Conservation (phyloP, 129 eudicot genomes). For the Pseudognaphalium luteoalbum region DNA sequence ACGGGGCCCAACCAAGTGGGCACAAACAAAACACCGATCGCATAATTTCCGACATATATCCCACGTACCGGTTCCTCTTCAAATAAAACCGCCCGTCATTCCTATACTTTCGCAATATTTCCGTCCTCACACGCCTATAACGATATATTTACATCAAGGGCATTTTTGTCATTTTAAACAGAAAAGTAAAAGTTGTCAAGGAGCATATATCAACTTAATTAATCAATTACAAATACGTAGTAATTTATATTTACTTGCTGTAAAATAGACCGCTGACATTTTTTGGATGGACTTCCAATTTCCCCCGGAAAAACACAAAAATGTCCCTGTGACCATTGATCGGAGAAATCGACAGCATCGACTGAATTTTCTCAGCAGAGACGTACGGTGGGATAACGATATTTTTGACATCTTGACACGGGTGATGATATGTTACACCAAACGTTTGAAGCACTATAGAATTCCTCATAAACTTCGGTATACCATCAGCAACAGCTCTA, state of each 20-base stretch:
- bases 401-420: conserved; percentile 73
- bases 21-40: conserved; percentile 81
- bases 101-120: conserved; percentile 55
- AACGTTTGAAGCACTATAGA: conserved; percentile 79
- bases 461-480: conserved; percentile 64
- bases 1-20: conserved; percentile 97
- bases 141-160: neutral
- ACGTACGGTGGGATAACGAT: conserved; percentile 82
- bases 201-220: too few species aligned
- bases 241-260: conserved; percentile 59
- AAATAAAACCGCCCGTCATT: conserved; percentile 67
- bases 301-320: conserved; percentile 80
- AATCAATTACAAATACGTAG: too few species aligned
- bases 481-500: conserved; percentile 68
- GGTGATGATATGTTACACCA: conserved; percentile 70
- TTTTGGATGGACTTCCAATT: conserved; percentile 90
- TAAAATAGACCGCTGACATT: conserved; percentile 83
- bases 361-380: conserved; percentile 53
- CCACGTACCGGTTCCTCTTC: conserved; percentile 57
- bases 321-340: conserved; percentile 64
- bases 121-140: conserved; percentile 66
- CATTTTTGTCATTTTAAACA: neutral
- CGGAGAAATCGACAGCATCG: conserved; percentile 46
- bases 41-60: conserved; percentile 71
- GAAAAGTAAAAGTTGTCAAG: neutral